Evolutionary conservation across 2,329 filamentous ascomycete genomes (phyloP), one percentile per base, ranked within the genome.

Genomic region (Metarhizium sp.): DNA sequence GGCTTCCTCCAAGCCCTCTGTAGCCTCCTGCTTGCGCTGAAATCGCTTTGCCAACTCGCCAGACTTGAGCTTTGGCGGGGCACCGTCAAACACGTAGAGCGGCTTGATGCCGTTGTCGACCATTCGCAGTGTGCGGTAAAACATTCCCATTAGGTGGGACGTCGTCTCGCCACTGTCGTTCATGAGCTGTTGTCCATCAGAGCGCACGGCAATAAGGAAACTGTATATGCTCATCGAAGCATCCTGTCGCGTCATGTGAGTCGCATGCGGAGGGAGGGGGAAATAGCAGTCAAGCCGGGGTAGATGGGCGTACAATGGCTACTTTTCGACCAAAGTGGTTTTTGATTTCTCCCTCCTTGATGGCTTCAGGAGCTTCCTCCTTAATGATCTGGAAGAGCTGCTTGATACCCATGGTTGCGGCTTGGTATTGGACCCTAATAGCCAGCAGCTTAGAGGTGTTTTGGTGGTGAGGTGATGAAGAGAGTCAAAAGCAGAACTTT

Each of bases 81-180:
- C 91, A 57, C 94, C 94, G 64, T 99, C 94, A 69, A 99, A 99
- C 56, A 99, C 92, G 71, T 96, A 99, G 62, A 99, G 82, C 1
- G 94, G 94, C 70, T 99, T 99, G 76, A 99, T 97, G 56, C 94
- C 94, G 65, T 96, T 97, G 74, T 99, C 94, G 66, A 97, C 90
- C 76, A 99, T 97, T 64, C 94, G 91, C 6, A 99, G 80, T 2
- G 94, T 99, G 64, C 94, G 92, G 78, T 99, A 99, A 78, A 99
- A 99, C 85, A 99, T 92, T 67, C 94, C 94, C 92, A 99, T 97
- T 16, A 99, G 77, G 71, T 99, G 94, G 18, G 94, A 99, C 1
- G 94, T 99, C 2, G 94, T 99, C 72, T 97, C 91, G 66, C 94
- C 94, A 53, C 86, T 87, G 66, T 99, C 94, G 72, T 87, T 95